Conservation (phyloP, 23 red algal genomes). For the Gracilaria gracilis region DNA sequence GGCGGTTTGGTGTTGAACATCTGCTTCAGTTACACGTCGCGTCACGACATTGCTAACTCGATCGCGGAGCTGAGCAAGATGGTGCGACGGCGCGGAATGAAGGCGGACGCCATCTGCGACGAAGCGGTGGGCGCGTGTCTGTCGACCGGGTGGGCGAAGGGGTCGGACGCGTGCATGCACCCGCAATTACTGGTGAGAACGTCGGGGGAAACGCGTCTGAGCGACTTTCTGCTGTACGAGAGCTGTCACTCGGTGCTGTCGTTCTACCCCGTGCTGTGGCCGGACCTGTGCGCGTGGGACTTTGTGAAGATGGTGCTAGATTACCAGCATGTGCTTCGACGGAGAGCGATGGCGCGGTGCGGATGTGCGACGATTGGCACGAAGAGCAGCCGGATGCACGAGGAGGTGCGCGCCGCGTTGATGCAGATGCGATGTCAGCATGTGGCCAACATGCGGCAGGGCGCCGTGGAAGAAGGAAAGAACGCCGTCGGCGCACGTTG, state of each 20-base stretch:
- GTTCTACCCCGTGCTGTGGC: slow-evolving; percentile 92
- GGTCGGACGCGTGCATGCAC: slow-evolving; percentile 12
- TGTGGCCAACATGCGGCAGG: neutral
- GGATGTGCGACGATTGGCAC: neutral
- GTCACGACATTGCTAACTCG: slow-evolving; percentile 79
- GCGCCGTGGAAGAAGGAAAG: neutral
- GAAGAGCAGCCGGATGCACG: neutral
- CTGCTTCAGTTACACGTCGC: slow-evolving; percentile 88
- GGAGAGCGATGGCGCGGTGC: neutral
- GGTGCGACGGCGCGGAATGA: slow-evolving; percentile 6
- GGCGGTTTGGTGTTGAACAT: slow-evolving; percentile 85
- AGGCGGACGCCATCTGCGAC: slow-evolving; percentile 50
- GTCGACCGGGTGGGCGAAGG: slow-evolving; percentile 62
- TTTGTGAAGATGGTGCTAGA: slow-evolving; percentile 77
- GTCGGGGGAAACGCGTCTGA: slow-evolving; percentile 87
- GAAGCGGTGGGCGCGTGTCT: slow-evolving; percentile 53
- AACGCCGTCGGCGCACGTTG: too few species aligned
- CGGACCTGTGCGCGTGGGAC: slow-evolving; percentile 85
- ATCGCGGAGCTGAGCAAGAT: slow-evolving; percentile 47
- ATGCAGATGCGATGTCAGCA: neutral
- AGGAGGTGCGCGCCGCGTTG: neutral
- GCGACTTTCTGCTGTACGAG: slow-evolving; percentile 93
- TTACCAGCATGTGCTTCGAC: slow-evolving; percentile 53
- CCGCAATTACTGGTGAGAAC: slow-evolving; percentile 90
- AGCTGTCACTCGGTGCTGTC: slow-evolving; percentile 29